Conservation (phyloP, 176 grass and related monocot genomes). For the Tuctoria greenei region DNA sequence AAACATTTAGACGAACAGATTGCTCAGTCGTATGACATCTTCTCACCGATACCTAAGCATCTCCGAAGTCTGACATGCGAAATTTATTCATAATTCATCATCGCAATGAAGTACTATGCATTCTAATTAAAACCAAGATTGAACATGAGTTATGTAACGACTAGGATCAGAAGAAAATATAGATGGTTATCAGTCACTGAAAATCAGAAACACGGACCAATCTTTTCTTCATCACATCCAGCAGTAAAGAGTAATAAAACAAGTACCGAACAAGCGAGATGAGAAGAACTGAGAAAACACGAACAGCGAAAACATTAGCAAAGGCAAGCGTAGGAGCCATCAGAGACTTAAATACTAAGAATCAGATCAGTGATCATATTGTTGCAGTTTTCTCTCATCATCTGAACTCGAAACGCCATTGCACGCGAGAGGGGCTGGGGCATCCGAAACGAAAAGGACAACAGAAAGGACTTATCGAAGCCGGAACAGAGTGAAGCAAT, state of each 20-base stretch:
- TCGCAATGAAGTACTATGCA: neutral
- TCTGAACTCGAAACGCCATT: constrained; percentile 1
- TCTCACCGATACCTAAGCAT: constrained; percentile 58
- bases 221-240: constrained; percentile 57
- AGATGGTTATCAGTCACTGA: constrained; percentile 47
- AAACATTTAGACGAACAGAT: neutral
- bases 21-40: constrained; percentile 57
- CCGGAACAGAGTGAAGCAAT: neutral
- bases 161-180: constrained; percentile 40
- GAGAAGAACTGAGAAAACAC: fast-evolving
- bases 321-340: constrained; percentile 2
- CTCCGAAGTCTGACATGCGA: constrained; percentile 81
- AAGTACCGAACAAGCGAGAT: neutral
- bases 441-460: neutral
- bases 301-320: neutral
- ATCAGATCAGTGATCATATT: constrained; percentile 72
- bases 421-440: fast-evolving
- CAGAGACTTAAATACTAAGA: constrained; percentile 79
- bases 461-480: neutral
- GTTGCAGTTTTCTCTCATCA: constrained; percentile 72
- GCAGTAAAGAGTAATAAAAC: neutral
- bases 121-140: neutral
- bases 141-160: neutral
- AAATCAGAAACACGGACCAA: constrained; percentile 84
- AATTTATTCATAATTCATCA: constrained; percentile 58